Evolutionary conservation across 1,284 basidiomycete species (phyloP).

Genomic region (Tilletiopsis washingtonensis): DNA sequence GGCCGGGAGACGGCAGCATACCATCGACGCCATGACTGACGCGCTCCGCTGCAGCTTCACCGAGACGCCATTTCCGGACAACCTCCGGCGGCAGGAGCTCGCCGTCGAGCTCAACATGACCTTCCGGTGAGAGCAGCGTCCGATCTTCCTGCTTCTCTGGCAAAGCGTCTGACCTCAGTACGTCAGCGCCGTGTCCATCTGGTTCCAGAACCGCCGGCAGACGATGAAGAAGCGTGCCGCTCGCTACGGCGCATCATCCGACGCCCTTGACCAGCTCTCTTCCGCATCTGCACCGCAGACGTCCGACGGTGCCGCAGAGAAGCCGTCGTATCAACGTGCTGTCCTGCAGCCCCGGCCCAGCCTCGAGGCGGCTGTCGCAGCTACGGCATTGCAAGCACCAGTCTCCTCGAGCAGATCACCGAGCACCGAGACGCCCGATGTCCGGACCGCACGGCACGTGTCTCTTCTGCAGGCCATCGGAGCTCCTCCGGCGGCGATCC

Average conservation of each 20-base stretch:
- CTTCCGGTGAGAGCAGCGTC: conserved; percentile 35
- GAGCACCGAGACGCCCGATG: too few species aligned
- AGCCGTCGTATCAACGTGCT: not conserved
- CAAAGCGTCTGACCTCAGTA: too few species aligned
- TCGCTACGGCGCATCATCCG: conserved; percentile 19
- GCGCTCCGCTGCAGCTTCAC: conserved; percentile 10
- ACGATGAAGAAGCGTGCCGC: conserved; percentile 45
- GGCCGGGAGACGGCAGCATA: not conserved
- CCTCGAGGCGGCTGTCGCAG: not conserved
- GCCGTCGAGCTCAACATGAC: conserved; percentile 35
- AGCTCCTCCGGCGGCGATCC: too few species aligned
- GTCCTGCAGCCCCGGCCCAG: not conserved
- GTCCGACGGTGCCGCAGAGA: not conserved
- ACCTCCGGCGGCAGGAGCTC: conserved; percentile 30
- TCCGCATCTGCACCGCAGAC: too few species aligned
- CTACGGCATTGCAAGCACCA: not conserved
- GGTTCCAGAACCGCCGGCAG: conserved; percentile 44
- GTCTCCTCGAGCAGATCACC: not conserved
- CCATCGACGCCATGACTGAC: not conserved
- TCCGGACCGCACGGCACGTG: too few species aligned
- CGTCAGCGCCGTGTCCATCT: conserved; percentile 38
- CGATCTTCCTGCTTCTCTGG: too few species aligned
- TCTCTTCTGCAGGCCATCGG: too few species aligned
- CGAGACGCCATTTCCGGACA: conserved; percentile 40
- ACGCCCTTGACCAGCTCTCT: too few species aligned